Evolutionary conservation across 116 monocot genomes (phyloP), one percentile per base, ranked within the genome.

Genomic region (Zostera marina): DNA sequence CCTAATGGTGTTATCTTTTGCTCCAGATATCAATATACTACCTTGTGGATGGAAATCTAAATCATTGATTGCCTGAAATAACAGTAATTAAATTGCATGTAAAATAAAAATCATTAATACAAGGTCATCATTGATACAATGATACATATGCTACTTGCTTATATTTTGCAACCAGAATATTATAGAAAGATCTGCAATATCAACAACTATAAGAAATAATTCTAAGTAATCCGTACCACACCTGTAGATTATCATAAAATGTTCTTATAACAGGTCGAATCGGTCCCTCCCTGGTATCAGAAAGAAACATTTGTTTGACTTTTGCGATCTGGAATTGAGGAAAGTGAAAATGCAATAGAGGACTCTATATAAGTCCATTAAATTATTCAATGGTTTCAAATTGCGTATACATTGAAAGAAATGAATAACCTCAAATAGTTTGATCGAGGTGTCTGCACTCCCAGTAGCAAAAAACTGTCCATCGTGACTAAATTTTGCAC

Each of bases 161-260:
- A 47, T 2, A n/a, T 14, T 49, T 49, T 49, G 17, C 19, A 7
- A 49, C 19, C 20, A 49, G 17, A 49, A 6, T 32, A 49, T 20
- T 20, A 49, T 17, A 20, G 20, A 15, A 49, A 3, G 17, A 49
- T 9, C 7, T 6, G 3, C 2, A 17, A 56, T 15, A 14, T 3
- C 39, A 56, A 56, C 56, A 56, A 26, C 11, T 32, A 24, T 56
- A 56, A 15, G 8, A 8, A 2, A 15, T 14, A 15, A 13, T 32
- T 25, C 9, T 24, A 12, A 24, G 7, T n/a, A 11, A 56, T 12
- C 32, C 32, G 32, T 2, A 43, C 21, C 44, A 21, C 61, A 85
- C 93, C 87, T 93, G 88, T 20, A 62, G 42, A 76, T 93, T 88
- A 79, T 93, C 93, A 74, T 93, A 93, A 70, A 93, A 88, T 71